These are phyloP conservation scores for Fomitopsis pulvina DNA, from an alignment of 768 basidiomycete genomes.

Conservation along the genomic window DNA sequence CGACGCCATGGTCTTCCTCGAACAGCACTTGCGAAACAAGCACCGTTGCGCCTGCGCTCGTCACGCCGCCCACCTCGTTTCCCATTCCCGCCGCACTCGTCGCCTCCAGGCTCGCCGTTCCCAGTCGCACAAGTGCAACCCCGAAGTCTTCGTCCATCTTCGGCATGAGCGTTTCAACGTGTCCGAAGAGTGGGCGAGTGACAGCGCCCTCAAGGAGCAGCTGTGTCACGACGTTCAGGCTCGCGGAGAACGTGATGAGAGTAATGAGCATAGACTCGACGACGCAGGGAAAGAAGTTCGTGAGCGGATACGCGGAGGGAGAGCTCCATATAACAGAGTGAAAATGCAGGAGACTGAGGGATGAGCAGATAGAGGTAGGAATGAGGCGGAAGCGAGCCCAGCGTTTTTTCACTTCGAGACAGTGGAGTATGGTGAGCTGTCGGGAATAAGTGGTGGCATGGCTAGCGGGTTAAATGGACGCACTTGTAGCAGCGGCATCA, in stretches of 20 bases:
- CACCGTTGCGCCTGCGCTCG: constrained; percentile 14
- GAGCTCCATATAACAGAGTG: constrained; percentile 51
- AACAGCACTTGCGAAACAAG: neutral
- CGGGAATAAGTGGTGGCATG: neutral
- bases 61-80: constrained; percentile 62
- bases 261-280: constrained; percentile 59
- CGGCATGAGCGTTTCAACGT: constrained; percentile 33
- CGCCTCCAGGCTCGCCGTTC: constrained; percentile 70
- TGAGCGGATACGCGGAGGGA: constrained; percentile 51
- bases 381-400: constrained; percentile 64
- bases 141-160: constrained; percentile 70
- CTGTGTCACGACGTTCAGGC: constrained; percentile 60
- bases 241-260: constrained; percentile 51
- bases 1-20: constrained; percentile 11
- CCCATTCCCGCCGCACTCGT: constrained; percentile 66
- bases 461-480: constrained; percentile 10
- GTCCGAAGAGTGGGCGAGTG: constrained; percentile 53
- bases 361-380: constrained; percentile 57
- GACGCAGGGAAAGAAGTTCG: constrained; percentile 69
- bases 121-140: constrained; percentile 61
- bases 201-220: constrained; percentile 55
- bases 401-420: constrained; percentile 54
- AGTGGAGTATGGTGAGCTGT: constrained; percentile 58
- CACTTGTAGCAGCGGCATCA: constrained; percentile 70
- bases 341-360: constrained; percentile 60